Conservation (phyloP, 495 filamentous ascomycete species). For the Halenospora varia region DNA sequence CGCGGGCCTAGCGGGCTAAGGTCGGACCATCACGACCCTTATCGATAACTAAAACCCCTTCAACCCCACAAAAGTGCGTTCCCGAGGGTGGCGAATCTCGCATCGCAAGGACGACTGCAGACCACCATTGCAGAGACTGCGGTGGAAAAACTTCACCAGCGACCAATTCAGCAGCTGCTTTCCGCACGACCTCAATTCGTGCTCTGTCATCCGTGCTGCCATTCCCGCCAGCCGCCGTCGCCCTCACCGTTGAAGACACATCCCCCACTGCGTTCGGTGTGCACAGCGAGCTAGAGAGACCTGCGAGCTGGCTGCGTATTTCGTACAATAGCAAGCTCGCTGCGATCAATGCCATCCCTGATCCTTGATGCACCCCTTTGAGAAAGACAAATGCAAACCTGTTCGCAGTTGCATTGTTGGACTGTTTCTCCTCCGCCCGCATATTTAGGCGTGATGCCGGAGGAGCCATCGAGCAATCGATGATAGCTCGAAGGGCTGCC, state of each 20-base stretch:
- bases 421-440: conserved; percentile 3
- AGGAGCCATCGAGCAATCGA: neutral
- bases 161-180: neutral
- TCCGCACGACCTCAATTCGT: too few relatives aligned
- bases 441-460: conserved; percentile 16
- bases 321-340: neutral
- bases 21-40: neutral
- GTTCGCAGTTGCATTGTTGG: neutral
- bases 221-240: too few relatives aligned
- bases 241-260: too few relatives aligned
- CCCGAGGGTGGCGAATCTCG: neutral
- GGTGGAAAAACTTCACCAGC: neutral
- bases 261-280: too few relatives aligned
- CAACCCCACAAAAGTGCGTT: neutral
- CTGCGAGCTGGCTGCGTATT: too few relatives aligned
- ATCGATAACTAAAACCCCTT: neutral
- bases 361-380: neutral
- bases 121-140: neutral
- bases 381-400: neutral
- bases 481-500: neutral
- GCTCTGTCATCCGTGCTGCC: neutral
- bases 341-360: neutral
- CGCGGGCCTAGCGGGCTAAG: neutral
- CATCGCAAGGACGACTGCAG: neutral
- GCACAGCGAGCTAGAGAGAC: too few relatives aligned